A percentile compares a stretch with the other conserved stretches of the same genome.
These are phyloP conservation scores for Yamadazyma dendronema DNA, from an alignment of 1,139 yeast genomes.

Conservation along the genomic window DNA sequence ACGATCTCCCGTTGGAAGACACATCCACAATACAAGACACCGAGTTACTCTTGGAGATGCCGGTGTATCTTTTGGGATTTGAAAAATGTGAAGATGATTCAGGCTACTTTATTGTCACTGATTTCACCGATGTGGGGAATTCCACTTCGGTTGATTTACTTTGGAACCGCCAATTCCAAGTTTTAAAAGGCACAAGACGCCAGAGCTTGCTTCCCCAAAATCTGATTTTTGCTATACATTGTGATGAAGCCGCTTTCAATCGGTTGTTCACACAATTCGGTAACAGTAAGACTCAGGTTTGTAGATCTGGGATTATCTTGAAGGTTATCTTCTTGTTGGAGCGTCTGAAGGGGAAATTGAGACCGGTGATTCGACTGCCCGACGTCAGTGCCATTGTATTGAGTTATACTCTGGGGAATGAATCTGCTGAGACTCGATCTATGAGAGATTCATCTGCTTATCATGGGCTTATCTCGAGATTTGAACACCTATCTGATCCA, in stretches of 20 bases:
- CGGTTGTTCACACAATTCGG: neutral
- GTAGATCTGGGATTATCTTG: slow-evolving; percentile 1
- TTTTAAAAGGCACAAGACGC: neutral
- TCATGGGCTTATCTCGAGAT: no score
- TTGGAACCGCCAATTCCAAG: slow-evolving; percentile 3
- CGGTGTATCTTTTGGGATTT: slow-evolving; percentile 5
- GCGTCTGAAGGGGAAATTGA: neutral
- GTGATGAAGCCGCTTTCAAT: slow-evolving; percentile 1
- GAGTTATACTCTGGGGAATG: no score
- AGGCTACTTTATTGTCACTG: slow-evolving; percentile 7
- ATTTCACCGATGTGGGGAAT: slow-evolving; percentile 3
- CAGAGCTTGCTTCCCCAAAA: slow-evolving; percentile 3
- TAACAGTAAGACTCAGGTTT: neutral
- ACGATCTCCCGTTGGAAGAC: slow-evolving; percentile 7
- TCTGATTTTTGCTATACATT: slow-evolving; percentile 2
- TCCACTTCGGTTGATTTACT: neutral
- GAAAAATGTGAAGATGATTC: neutral
- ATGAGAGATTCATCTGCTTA: no score
- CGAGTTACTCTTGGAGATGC: slow-evolving; percentile 2
- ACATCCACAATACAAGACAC: neutral
- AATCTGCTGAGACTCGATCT: no score
- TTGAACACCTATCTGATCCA: no score
- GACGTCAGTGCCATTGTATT: no score
- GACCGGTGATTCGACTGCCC: neutral
- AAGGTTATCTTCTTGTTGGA: neutral